phyloP scores from a whole-genome alignment of 78 protist genomes.

The Acrasis kona region DNA sequence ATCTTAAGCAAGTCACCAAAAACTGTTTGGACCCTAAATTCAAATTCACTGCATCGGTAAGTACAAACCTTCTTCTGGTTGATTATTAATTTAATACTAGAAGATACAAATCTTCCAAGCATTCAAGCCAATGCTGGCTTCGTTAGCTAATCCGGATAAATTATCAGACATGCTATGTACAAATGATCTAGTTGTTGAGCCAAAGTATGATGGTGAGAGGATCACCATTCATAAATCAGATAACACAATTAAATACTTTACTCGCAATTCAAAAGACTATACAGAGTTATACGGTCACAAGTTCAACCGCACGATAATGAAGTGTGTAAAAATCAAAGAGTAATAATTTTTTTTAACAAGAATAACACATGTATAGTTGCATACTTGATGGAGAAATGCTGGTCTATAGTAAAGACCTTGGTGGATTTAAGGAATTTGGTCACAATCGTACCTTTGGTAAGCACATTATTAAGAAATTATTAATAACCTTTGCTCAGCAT shows the following conservation, averaged over 20 bases:
- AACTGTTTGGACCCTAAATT: slow-evolving; percentile 10
- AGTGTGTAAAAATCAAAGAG: background rate
- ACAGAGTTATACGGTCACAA: slow-evolving; percentile 42
- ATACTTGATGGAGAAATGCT: slow-evolving; percentile 78
- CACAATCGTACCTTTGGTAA: slow-evolving; percentile 17
- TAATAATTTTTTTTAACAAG: background rate
- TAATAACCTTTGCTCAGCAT: background rate
- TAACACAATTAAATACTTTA: background rate
- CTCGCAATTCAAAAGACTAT: slow-evolving; percentile 29
- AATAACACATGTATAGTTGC: slow-evolving; percentile 23
- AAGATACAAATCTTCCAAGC: slow-evolving; percentile 31
- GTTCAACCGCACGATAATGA: background rate
- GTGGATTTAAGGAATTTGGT: slow-evolving; percentile 64
- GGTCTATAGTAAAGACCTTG: slow-evolving; percentile 21
- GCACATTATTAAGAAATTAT: slow-evolving; percentile 21
- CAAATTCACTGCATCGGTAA: background rate
- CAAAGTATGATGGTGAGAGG: slow-evolving; percentile 82
- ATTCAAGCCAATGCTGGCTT: slow-evolving; percentile 83
- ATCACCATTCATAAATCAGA: slow-evolving; percentile 53
- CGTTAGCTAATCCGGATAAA: slow-evolving; percentile 24
- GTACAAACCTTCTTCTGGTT: background rate
- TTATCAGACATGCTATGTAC: background rate
- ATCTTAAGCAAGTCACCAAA: background rate
- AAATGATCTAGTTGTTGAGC: slow-evolving; percentile 32
- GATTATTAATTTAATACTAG: background rate